Base-by-base conservation (phyloP, 164 flowering plant genomes). In the Kalanchoe fedtschenkoi region DNA sequence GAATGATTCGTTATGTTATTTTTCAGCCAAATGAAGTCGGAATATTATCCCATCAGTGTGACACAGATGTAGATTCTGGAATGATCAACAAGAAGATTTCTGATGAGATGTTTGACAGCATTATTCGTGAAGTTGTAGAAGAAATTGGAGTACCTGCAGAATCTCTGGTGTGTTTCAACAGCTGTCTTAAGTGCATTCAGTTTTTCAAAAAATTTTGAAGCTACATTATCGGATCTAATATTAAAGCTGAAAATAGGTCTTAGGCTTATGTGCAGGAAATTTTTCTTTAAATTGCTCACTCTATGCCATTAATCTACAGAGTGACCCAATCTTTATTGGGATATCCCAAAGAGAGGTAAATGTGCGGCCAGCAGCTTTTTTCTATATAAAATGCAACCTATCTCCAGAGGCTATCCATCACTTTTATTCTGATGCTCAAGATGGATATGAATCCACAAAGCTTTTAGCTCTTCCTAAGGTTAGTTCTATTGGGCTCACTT, bases 71-170 rank as follows among this genome's bases (percentile, higher is more conserved):
- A 60, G 70, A 70, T 28, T 9, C 65, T 58, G 74, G 73, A 51
- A 38, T 51, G 34, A 41, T 84, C 33, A 81, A 81, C 34, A 58
- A 44, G 43, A 88, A 72, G 66, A 75, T 84, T 74, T 77, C 96
- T 63, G 77, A 83, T 68, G 99, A 95, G 74, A 91, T 91, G 97
- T 95, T 87, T 79, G 92, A 88, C 71, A 88, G 96, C 69, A 95
- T 95, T 65, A 72, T 78, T 59, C 93, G 95, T 66, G 99, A 95
- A 82, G 99, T 91, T 28, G 89, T 87, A 62, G 99, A 95, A 84
- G 99, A 95, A 79, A 84, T 85, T 72, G 99, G 99, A 69, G 93
- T 87, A 34, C 91, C 97, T 30, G 71, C 75, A 5, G 19, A 69
- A 46, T 71, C 83, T 65, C 91, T 95, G 13, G 96, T 93, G 67